Percentiles rank a stretch among this genome's conserved stretches.
phyloP scores from a whole-genome alignment of 192 early-diverging fungal species.

The Coemansia sp. region DNA sequence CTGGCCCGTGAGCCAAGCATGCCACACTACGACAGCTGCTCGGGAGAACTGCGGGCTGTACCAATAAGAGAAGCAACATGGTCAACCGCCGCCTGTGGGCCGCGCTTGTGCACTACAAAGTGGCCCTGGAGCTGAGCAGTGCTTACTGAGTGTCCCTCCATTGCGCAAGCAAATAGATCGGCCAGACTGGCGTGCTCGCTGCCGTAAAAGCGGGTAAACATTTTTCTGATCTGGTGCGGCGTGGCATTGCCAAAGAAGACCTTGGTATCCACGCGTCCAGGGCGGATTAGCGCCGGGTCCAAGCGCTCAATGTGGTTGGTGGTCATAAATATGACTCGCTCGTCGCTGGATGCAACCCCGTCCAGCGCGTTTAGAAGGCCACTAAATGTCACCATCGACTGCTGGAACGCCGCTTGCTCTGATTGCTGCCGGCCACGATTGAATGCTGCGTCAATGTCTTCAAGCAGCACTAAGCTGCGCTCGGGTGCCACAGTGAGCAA shows the following conservation, averaged over 20 bases:
- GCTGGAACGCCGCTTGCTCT: slow-evolving; percentile 65
- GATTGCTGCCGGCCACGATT: slow-evolving; percentile 56
- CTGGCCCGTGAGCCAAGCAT: too few species aligned
- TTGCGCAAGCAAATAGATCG: slow-evolving; percentile 61
- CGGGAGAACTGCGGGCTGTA: neutral
- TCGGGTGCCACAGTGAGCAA: slow-evolving; percentile 74
- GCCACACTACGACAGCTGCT: too few species aligned
- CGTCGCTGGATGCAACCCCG: slow-evolving; percentile 81
- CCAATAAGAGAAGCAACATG: slow-evolving; percentile 9
- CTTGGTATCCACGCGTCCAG: slow-evolving; percentile 75
- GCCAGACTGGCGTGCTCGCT: slow-evolving; percentile 55
- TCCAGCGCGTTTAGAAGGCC: slow-evolving; percentile 86
- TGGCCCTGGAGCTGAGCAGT: slow-evolving; percentile 93
- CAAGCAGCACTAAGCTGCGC: slow-evolving; percentile 73
- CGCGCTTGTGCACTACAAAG: slow-evolving; percentile 84
- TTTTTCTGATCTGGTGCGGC: slow-evolving; percentile 58
- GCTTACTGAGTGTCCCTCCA: slow-evolving; percentile 59
- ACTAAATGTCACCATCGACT: slow-evolving; percentile 81
- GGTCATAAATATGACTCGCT: slow-evolving; percentile 87
- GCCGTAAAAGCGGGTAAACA: slow-evolving; percentile 81
- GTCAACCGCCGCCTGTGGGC: slow-evolving; percentile 65
- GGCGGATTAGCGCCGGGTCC: slow-evolving; percentile 75
- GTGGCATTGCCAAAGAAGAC: slow-evolving; percentile 72
- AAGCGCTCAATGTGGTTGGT: slow-evolving; percentile 79
- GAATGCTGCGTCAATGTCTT: slow-evolving; percentile 85